A percentile compares a stretch with the other conserved stretches of the same genome.
These are phyloP conservation scores for Rhizopus sp. DNA, from an alignment of 371 early-diverging fungal genomes.

Conservation along the genomic window DNA sequence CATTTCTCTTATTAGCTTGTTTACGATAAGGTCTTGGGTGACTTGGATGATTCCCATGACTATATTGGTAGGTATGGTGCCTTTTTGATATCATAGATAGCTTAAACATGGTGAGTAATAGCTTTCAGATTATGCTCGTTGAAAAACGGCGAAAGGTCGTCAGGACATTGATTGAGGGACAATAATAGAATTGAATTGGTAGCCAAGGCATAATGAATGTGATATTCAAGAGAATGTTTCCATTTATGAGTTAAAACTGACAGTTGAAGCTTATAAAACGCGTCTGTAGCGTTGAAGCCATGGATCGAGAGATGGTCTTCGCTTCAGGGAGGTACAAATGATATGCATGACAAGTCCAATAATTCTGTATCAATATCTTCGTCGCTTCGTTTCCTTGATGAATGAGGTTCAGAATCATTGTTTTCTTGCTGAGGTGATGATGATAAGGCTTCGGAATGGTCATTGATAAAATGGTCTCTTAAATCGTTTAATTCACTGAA, in stretches of 20 bases:
- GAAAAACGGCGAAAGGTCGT: conserved; percentile 11
- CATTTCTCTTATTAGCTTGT: neutral
- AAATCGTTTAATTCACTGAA: no score
- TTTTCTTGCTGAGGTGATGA: conserved; percentile 1
- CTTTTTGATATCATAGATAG: no score
- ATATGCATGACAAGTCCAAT: conserved; percentile 1
- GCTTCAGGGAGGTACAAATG: conserved; percentile 3
- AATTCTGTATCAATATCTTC: conserved; percentile 2
- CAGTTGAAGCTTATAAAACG: conserved; percentile 3
- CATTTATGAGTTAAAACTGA: conserved; percentile 12
- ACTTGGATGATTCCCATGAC: conserved; percentile 5
- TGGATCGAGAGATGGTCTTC: conserved; percentile 1
- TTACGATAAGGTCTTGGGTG: conserved; percentile 1
- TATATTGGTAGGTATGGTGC: conserved; percentile 4
- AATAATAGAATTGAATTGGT: conserved; percentile 20
- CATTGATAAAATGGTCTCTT: conserved; percentile 7
- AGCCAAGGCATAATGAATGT: conserved; percentile 15
- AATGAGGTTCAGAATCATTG: conserved; percentile 3
- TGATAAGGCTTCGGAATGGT: neutral
- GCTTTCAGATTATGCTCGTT: conserved; percentile 1
- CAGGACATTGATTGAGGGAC: conserved; percentile 16
- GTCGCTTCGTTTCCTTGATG: conserved; percentile 5
- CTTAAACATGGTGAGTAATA: no score
- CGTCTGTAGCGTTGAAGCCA: conserved; percentile 2
- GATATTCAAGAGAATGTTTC: conserved; percentile 18